These are phyloP conservation scores for Penicillium taxi DNA, from an alignment of 495 filamentous ascomycete genomes.

Conservation along the genomic window DNA sequence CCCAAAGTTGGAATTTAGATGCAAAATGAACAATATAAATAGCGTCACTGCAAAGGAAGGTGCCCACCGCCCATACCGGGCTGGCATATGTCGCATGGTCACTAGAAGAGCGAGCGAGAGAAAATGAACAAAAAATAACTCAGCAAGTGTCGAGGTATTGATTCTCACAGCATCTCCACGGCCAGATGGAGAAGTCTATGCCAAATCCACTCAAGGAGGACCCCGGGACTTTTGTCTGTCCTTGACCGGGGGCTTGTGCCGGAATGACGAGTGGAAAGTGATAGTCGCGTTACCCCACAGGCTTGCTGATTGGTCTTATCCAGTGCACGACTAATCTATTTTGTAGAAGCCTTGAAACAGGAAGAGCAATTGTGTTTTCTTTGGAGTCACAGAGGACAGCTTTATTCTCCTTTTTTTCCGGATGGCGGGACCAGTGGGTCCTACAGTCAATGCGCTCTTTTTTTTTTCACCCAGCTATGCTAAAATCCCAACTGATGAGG, in stretches of 20 bases:
- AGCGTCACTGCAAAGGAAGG: constrained; percentile 10
- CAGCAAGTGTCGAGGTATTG: too few species aligned
- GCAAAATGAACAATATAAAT: constrained; percentile 13
- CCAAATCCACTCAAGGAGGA: neutral
- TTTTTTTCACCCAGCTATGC: too few species aligned
- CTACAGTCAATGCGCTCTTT: too few species aligned
- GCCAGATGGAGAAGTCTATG: constrained; percentile 7
- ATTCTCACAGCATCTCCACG: constrained; percentile 11
- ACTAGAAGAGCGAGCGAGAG: neutral
- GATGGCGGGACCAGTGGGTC: too few species aligned
- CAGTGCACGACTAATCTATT: too few species aligned
- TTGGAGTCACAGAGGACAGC: constrained; percentile 1
- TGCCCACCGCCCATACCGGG: constrained; percentile 23
- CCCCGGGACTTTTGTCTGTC: neutral
- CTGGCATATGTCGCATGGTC: constrained; percentile 15
- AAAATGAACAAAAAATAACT: too few species aligned
- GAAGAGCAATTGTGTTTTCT: neutral
- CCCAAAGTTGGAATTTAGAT: constrained; percentile 10
- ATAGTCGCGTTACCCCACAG: too few species aligned
- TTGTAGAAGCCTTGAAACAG: too few species aligned
- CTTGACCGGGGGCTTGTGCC: neutral
- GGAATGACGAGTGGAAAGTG: too few species aligned
- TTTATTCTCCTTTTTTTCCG: constrained; percentile 1
- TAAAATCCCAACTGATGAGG: too few species aligned
- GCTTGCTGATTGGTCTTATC: too few species aligned